These are phyloP conservation scores for Camellia sinensis DNA, from an alignment of 148 eudicot genomes.

Conservation along the genomic window DNA sequence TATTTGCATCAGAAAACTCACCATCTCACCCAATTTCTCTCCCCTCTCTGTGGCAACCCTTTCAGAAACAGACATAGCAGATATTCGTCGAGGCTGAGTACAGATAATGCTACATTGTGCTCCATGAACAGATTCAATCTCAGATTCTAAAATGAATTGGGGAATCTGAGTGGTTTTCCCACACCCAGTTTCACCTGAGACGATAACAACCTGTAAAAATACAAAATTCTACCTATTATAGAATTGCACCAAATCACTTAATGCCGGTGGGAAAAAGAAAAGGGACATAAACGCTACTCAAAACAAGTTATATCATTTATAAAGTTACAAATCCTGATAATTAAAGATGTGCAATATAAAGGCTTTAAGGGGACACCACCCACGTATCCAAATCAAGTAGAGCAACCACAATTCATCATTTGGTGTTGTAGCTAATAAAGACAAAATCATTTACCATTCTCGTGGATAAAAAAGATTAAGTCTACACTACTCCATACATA, in stretches of 20 bases:
- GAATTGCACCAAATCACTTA: constrained; percentile 4
- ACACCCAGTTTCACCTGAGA: constrained; percentile 99
- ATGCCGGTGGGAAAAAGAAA: neutral
- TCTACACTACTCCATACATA: neutral
- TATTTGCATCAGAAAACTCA: constrained; percentile 39
- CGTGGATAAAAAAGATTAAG: neutral
- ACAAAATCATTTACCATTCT: neutral
- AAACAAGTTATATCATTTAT: neutral
- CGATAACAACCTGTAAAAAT: constrained; percentile 65
- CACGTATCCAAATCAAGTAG: neutral
- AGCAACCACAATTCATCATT: neutral
- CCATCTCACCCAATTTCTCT: constrained; percentile 92
- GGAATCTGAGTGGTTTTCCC: constrained; percentile 99
- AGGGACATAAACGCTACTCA: neutral
- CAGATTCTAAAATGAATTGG: constrained; percentile 91
- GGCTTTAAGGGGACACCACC: neutral
- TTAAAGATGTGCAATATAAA: neutral
- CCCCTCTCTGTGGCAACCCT: constrained; percentile 96
- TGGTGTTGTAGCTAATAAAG: neutral
- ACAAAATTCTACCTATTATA: constrained; percentile 4
- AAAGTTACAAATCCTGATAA: neutral
- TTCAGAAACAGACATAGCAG: constrained; percentile 96
- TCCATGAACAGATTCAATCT: constrained; percentile 76
- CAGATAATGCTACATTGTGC: constrained; percentile 79
- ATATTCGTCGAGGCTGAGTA: constrained; percentile 97